A percentile compares a stretch with the other conserved stretches of the same genome.
These are phyloP conservation scores for Arachis monticola DNA, from an alignment of 331 rosid genomes.

Conservation along the genomic window DNA sequence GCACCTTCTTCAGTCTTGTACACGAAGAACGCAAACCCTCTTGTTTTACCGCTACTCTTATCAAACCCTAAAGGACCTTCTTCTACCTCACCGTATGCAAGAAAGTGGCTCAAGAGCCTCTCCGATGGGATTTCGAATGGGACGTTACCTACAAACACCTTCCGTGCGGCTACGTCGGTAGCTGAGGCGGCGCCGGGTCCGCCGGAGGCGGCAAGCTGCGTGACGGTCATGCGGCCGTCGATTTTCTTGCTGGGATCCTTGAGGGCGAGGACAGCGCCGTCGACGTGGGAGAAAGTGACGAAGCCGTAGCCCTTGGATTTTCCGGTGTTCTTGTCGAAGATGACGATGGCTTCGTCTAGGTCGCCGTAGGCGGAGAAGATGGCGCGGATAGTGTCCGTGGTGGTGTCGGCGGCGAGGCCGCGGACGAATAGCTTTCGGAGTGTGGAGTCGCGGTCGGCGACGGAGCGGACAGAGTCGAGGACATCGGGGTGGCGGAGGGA, in stretches of 20 bases:
- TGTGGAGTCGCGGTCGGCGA: slow-evolving; percentile 61
- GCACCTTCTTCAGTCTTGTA: slow-evolving; percentile 77
- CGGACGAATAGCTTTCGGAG: slow-evolving; percentile 74
- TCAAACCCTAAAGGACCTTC: slow-evolving; percentile 79
- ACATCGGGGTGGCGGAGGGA: slow-evolving; percentile 64
- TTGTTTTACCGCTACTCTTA: slow-evolving; percentile 58
- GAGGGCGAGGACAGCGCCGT: slow-evolving; percentile 60
- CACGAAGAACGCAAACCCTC: slow-evolving; percentile 67
- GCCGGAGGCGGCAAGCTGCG: slow-evolving; percentile 66
- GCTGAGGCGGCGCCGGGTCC: background rate
- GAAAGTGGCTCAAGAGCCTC: slow-evolving; percentile 48
- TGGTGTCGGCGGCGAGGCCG: slow-evolving; percentile 66
- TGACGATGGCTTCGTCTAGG: slow-evolving; percentile 72
- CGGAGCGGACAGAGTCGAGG: slow-evolving; percentile 54
- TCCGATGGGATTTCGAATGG: slow-evolving; percentile 69
- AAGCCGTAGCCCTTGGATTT: slow-evolving; percentile 76
- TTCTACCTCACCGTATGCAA: slow-evolving; percentile 58
- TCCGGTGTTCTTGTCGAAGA: slow-evolving; percentile 61
- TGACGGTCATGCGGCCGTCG: slow-evolving; percentile 72
- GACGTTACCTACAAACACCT: slow-evolving; percentile 67
- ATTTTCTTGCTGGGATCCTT: slow-evolving; percentile 71
- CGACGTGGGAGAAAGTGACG: slow-evolving; percentile 66
- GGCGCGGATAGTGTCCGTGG: slow-evolving; percentile 65
- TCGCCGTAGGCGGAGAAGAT: slow-evolving; percentile 60
- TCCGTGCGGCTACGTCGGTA: slow-evolving; percentile 53